Conservation (phyloP, 768 basidiomycete genomes). For the Hygrocybe punicea region DNA sequence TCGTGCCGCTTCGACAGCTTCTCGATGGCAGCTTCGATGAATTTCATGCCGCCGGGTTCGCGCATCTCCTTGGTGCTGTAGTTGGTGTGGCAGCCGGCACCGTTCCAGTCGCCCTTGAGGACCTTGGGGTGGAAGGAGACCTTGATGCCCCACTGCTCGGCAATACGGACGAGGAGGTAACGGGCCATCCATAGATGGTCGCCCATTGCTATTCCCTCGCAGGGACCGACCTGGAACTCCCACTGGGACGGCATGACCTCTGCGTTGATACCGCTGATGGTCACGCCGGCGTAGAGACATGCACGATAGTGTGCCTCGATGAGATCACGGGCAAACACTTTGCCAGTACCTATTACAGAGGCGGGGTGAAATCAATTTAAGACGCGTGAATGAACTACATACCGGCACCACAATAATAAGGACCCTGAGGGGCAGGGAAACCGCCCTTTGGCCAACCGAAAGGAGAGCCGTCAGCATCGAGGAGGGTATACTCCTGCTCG, state of each 20-base stretch:
- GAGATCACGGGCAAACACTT: conserved; percentile 97
- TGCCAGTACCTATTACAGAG: conserved; percentile 72
- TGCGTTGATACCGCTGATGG: conserved; percentile 99
- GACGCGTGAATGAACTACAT: conserved; percentile 27
- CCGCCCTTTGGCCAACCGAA: conserved; percentile 98
- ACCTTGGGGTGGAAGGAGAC: conserved; percentile 99
- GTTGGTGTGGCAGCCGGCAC: conserved; percentile 98
- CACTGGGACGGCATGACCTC: conserved; percentile 99
- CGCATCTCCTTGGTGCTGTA: conserved; percentile 95
- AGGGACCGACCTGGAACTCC: conserved; percentile 99
- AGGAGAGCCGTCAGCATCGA: conserved; percentile 86
- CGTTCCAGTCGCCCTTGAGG: conserved; percentile 97
- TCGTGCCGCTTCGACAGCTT: conserved; percentile 88
- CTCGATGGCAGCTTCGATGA: conserved; percentile 89
- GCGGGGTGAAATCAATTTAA: conserved; percentile 16
- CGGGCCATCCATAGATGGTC: conserved; percentile 99
- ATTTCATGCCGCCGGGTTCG: conserved; percentile 87
- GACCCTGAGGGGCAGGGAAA: conserved; percentile 99
- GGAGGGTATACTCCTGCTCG: conserved; percentile 98
- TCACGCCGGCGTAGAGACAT: conserved; percentile 91
- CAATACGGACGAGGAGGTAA: conserved; percentile 91
- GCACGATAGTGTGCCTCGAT: conserved; percentile 99
- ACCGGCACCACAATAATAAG: conserved; percentile 99
- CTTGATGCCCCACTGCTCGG: conserved; percentile 96
- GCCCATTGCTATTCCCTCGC: conserved; percentile 96